Evolutionary conservation across 2,329 filamentous ascomycete genomes (phyloP), one percentile per base, ranked within the genome.

Genomic region (Hirsutella thompsonii): DNA sequence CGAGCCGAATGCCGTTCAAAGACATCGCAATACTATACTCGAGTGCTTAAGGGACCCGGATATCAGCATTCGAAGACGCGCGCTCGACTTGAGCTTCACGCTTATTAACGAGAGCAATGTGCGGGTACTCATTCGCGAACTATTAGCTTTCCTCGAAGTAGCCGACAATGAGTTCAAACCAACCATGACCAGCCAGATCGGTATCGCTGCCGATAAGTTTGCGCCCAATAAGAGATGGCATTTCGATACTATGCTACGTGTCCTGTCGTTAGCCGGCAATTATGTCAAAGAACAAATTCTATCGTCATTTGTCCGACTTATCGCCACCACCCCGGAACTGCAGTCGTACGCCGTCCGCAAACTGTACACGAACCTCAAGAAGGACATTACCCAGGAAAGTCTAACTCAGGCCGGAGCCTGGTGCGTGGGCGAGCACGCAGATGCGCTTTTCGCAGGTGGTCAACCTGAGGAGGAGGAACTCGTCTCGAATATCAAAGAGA

Each of bases 121-220:
- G 29, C 81, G 92, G 32, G 85, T 96, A 4, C 72, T 98, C 32
- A 92, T 98, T 45, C 72, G 93, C 47, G 93, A 98, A 58, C 70
- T 98, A 33, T 71, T 98, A 35, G 88, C 92, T 6, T 98, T 98
- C 71, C 64, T 98, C 43, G 92, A 98, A 60, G 88, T 94, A 39
- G 90, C 93, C 41, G 92, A 98, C 55, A 94, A 93, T 49, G 92
- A 98, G 61, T 98, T 98, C 68, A 98, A 98, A 66, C 86, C 92
- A 6, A 86, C 87, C 40, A 95, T 98, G 89, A 98, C 92, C 2
- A 92, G 83, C 40, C 92, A 98, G 57, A 98, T 98, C 58, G 92
- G 92, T 20, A 87, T 98, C 52, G 92, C 93, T 10, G 92, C 93
- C 6, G 92, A 98, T 61, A 81, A 90, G 49, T 98, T 87, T 62